Base-by-base conservation (phyloP, 352 stramenopile genomes). In the Phytophthora quininea region DNA sequence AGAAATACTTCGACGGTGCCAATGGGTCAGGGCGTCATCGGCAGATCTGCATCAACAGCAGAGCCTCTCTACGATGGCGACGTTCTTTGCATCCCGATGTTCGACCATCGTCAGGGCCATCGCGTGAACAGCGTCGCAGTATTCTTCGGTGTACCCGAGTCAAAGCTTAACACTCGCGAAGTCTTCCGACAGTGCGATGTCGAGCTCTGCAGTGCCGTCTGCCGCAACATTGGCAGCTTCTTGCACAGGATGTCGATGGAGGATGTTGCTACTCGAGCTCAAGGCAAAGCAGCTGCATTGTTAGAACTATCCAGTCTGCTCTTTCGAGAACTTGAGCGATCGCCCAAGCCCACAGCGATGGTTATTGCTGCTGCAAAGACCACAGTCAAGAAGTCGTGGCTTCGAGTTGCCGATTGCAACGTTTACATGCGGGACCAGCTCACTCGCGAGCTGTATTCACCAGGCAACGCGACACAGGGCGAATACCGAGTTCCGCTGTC, bases 401-500 rank as follows among this genome's bases (percentile, higher is more conserved):
- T 78, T 40, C 53, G 49, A 30, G 62, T 57, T 29, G 40, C 62
- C 3, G 67, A 89, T 35, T 89, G 82, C 68, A 88, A 84, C 54
- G 77, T 90, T n/a, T 92, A 89, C 66, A 33, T 90, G 50, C n/a
- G n/a, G 66, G 80, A 89, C 62, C n/a, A 85, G 7, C 71, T 88
- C 3, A 86, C 79, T 9, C 67, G 64, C 19, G 84, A 90, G 60
- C 75, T 92, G 29, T 81, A 83, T 43, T 82, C 79, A 15, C 77
- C 79, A 3, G 81, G 86, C 27, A n/a, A 76, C 27, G 66, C 71
- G 2, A 80, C 73, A 4, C 63, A 86, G 12, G 56, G 56, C 2
- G 72, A 74, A 2, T 80, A 92, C 33, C 77, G 82, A 43, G 84
- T 92, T 30, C 74, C 84, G 6, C 64, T 82, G 46, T 76, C 73